A percentile compares a stretch with the other conserved stretches of the same genome.
Evolutionary conservation across 257 asterid genomes (phyloP).

Genomic region (Nicotiana noctiflora): DNA sequence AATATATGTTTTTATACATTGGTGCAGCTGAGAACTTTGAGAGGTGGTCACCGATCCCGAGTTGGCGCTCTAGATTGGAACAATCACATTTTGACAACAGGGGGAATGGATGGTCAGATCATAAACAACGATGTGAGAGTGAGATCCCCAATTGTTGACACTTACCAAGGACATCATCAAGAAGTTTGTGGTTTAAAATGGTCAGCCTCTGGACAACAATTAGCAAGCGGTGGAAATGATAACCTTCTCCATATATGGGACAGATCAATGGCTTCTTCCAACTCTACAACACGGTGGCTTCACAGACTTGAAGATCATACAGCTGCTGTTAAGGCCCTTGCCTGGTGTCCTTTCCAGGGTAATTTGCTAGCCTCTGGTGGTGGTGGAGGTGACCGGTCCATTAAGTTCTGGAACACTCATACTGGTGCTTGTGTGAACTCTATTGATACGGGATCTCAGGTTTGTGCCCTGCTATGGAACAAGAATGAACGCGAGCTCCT

Average conservation of each 20-base stretch:
- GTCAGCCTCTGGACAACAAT: slow-evolving; percentile 33
- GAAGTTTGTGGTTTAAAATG: slow-evolving; percentile 29
- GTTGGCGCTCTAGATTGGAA: slow-evolving; percentile 27
- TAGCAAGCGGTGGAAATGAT: slow-evolving; percentile 37
- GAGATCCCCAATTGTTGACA: slow-evolving; percentile 1
- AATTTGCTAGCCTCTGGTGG: slow-evolving; percentile 30
- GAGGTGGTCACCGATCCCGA: slow-evolving; percentile 23
- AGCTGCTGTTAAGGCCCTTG: slow-evolving; percentile 35
- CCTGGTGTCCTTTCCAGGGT: slow-evolving; percentile 30
- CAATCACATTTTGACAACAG: slow-evolving; percentile 22
- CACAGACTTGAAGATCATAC: slow-evolving; percentile 27
- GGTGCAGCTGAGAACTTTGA: slow-evolving; percentile 38
- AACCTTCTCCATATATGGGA: slow-evolving; percentile 30
- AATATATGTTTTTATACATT: background rate
- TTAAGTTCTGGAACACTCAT: slow-evolving; percentile 21
- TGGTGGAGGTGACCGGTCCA: slow-evolving; percentile 16
- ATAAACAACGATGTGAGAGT: slow-evolving; percentile 19
- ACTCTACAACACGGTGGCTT: slow-evolving; percentile 20
- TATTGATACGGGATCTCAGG: slow-evolving; percentile 19
- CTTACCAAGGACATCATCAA: slow-evolving; percentile 21
- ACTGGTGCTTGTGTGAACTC: slow-evolving; percentile 29
- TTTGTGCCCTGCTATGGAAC: slow-evolving; percentile 22
- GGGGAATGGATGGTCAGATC: slow-evolving; percentile 29
- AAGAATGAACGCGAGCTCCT: slow-evolving; percentile 19
- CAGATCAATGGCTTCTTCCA: slow-evolving; percentile 18